Evolutionary conservation across 1,284 basidiomycete species (phyloP).

Genomic region (Tausonia pullulans): DNA sequence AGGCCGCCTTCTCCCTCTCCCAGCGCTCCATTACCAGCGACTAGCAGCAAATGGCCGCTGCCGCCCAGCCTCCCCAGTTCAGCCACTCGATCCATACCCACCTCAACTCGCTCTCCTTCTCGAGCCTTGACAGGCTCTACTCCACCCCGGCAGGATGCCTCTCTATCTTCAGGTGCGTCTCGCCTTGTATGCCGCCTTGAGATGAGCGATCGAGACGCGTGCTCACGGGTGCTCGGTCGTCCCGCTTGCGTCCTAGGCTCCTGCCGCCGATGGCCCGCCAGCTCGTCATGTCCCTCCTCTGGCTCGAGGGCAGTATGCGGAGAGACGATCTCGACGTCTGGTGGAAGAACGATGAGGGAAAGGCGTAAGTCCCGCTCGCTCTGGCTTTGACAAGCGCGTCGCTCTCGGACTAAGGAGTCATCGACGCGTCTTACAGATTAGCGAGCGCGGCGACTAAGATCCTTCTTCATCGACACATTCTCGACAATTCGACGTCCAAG

Average conservation of each 20-base stretch:
- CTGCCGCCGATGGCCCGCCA: conserved; percentile 78
- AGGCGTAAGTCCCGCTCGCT: conserved; percentile 43
- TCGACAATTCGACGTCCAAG: conserved; percentile 47
- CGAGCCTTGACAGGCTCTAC: conserved; percentile 10
- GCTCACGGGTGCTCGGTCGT: background rate
- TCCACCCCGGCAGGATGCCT: conserved; percentile 15
- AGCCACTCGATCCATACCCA: conserved; percentile 13
- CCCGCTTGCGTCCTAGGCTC: conserved; percentile 43
- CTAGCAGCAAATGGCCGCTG: too few relatives aligned
- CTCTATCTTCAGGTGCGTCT: conserved; percentile 12
- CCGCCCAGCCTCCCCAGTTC: background rate
- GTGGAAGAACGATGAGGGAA: conserved; percentile 59
- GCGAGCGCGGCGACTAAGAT: background rate
- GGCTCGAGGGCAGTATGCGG: conserved; percentile 70
- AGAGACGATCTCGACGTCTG: conserved; percentile 66
- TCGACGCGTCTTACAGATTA: conserved; percentile 8
- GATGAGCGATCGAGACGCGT: background rate
- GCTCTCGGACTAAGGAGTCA: conserved; percentile 19
- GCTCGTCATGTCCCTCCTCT: conserved; percentile 80
- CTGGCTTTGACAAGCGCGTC: conserved; percentile 12
- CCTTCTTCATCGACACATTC: conserved; percentile 61
- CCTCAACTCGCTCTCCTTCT: conserved; percentile 11
- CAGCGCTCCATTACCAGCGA: too few relatives aligned
- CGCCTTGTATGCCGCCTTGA: background rate
- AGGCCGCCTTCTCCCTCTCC: too few relatives aligned